These are phyloP conservation scores for Petunia secreta DNA, from an alignment of 257 asterid genomes.

Conservation along the genomic window DNA sequence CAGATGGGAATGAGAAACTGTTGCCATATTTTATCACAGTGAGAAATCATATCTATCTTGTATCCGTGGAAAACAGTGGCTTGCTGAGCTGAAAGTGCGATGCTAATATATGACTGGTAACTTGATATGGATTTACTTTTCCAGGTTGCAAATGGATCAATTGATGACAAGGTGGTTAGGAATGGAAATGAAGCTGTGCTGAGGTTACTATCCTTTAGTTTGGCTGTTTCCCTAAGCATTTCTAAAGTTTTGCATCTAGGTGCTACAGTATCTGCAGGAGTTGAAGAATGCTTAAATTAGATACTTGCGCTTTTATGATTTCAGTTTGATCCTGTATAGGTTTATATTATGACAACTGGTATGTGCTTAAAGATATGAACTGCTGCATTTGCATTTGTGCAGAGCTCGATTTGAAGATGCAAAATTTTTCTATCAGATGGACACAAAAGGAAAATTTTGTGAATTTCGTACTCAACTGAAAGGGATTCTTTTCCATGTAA, in stretches of 20 bases:
- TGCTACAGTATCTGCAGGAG: background rate
- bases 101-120: constrained; percentile 1
- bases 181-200: constrained; percentile 98
- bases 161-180: constrained; percentile 72
- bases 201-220: constrained; percentile 49
- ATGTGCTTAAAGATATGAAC: constrained; percentile 18
- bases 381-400: constrained; percentile 31
- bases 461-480: constrained; percentile 83
- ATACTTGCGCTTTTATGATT: constrained; percentile 11
- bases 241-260: constrained; percentile 24
- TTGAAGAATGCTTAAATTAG: background rate
- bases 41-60: constrained; percentile 44
- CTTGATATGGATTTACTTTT: constrained; percentile 26
- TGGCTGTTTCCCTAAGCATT: background rate
- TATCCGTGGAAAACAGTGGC: background rate
- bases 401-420: constrained; percentile 99
- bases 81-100: constrained; percentile 9
- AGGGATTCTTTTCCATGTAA: constrained; percentile 96
- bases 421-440: constrained; percentile 92
- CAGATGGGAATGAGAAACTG: constrained; percentile 67
- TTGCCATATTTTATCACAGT: constrained; percentile 89
- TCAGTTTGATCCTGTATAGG: constrained; percentile 5
- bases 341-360: constrained; percentile 14
- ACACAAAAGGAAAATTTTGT: constrained; percentile 79
- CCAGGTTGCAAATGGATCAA: constrained; percentile 97